Conservation (phyloP, 306 rosid species). For the Quercus berberidifolia region DNA sequence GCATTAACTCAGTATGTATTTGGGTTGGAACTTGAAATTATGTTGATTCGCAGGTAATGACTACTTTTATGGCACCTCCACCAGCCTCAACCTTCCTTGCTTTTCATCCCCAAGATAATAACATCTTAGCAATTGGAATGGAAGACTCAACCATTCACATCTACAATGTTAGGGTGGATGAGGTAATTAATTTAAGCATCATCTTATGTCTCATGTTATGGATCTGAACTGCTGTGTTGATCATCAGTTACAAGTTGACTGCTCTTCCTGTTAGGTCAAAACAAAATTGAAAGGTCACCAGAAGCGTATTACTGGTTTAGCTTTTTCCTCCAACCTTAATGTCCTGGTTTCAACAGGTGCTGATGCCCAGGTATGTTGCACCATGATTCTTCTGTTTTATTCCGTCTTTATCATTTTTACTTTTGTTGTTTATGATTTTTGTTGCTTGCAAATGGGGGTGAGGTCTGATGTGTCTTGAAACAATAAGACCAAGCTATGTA, state of each 20-base stretch:
- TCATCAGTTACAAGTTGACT: background rate
- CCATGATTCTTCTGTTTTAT: constrained; percentile 6
- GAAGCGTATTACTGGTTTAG: constrained; percentile 75
- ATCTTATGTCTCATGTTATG: background rate
- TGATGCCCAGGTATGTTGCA: constrained; percentile 69
- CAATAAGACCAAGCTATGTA: background rate
- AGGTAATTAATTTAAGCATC: constrained; percentile 42
- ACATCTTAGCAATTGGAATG: constrained; percentile 92
- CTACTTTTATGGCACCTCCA: constrained; percentile 75
- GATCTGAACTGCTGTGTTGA: constrained; percentile 10
- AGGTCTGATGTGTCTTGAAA: background rate
- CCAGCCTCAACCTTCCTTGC: constrained; percentile 80
- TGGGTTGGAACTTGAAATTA: background rate
- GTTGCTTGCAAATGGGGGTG: background rate
- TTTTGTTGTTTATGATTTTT: background rate
- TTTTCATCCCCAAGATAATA: constrained; percentile 88
- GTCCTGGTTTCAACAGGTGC: constrained; percentile 81
- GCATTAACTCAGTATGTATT: background rate
- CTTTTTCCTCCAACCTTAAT: constrained; percentile 68
- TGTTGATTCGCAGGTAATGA: constrained; percentile 62
- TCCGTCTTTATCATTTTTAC: background rate
- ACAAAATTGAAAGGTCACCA: constrained; percentile 78
- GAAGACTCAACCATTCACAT: constrained; percentile 83
- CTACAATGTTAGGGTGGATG: constrained; percentile 73
- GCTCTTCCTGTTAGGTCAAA: constrained; percentile 48